Conservation (phyloP, 148 eudicot species). For the Spergularia marina region DNA sequence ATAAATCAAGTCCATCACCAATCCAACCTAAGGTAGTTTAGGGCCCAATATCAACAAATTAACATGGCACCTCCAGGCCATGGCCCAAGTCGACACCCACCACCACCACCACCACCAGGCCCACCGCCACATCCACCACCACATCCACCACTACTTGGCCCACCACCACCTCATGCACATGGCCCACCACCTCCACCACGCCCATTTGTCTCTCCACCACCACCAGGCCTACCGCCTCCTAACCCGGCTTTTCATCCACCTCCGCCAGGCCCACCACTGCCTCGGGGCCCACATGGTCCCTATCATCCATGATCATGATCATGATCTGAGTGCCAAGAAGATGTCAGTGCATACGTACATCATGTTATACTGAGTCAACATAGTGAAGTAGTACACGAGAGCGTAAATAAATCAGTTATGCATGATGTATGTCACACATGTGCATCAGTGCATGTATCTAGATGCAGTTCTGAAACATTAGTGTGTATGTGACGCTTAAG, state of each 20-base stretch:
- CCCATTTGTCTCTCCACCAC: slow-evolving; percentile 15
- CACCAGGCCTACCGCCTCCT: slow-evolving; percentile 14
- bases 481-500: too few relatives aligned
- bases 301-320: neutral
- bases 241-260: neutral
- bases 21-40: neutral
- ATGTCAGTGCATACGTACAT: neutral
- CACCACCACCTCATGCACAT: neutral
- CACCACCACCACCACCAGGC: slow-evolving; percentile 16
- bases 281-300: slow-evolving; percentile 20
- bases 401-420: slow-evolving; percentile 9
- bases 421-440: neutral
- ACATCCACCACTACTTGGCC: neutral
- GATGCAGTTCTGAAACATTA: neutral
- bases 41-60: neutral
- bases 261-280: slow-evolving; percentile 16
- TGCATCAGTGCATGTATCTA: neutral
- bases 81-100: neutral
- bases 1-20: neutral
- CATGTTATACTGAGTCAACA: neutral
- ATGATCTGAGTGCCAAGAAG: neutral
- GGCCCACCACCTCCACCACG: slow-evolving; percentile 17
- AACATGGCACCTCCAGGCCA: neutral
- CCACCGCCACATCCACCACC: neutral
- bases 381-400: neutral